Evolutionary conservation across 345 rosid genomes (phyloP).

Genomic region (Syzygium grande): DNA sequence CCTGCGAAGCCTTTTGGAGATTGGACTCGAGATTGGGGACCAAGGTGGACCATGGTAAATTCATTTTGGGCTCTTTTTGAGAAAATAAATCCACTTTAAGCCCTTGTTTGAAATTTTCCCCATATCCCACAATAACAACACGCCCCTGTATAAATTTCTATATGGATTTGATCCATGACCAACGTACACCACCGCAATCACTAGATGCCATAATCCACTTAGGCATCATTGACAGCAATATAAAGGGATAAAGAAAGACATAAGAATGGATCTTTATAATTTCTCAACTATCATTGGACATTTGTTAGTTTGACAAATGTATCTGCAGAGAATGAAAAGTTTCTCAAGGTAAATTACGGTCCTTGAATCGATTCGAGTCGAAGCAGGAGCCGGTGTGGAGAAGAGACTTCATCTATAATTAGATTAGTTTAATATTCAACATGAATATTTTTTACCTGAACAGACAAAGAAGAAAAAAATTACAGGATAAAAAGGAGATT

Average conservation of each 20-base stretch:
- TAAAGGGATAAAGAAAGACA: not conserved
- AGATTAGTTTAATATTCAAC: conserved; percentile 4
- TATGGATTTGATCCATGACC: not conserved
- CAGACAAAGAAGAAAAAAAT: not conserved
- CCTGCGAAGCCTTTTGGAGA: conserved; percentile 33
- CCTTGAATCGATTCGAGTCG: not conserved
- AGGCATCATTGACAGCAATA: not conserved
- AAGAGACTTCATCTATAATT: not conserved
- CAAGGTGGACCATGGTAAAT: conserved; percentile 47
- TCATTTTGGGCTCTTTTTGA: no score
- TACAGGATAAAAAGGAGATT: not conserved
- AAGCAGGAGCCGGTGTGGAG: not conserved
- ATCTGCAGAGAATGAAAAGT: not conserved
- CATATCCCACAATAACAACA: not conserved
- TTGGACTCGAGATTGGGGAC: conserved; percentile 69
- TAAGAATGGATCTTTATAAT: not conserved
- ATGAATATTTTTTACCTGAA: not conserved
- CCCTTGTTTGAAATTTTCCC: not conserved
- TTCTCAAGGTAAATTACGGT: not conserved
- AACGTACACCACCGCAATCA: not conserved
- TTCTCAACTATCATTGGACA: not conserved
- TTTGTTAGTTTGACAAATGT: not conserved
- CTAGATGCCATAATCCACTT: not conserved
- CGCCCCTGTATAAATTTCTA: not conserved
- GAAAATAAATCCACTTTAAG: not conserved